Base-by-base conservation (phyloP, 2,329 filamentous ascomycete species). In the Penicillium sp. region DNA sequence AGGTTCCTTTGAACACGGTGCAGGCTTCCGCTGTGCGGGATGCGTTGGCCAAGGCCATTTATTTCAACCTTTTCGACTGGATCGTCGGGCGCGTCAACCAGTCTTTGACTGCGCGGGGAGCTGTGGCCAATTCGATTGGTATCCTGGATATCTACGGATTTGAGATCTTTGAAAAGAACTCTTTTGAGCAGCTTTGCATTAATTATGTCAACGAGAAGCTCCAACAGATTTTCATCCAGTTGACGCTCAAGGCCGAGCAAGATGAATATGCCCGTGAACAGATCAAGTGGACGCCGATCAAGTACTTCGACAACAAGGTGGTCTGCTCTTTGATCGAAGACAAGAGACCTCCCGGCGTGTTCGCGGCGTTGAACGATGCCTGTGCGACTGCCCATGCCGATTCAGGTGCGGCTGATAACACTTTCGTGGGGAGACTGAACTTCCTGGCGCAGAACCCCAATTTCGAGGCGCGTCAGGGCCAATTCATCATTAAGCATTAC, bases 151-250 rank as follows among this genome's bases (percentile, higher is more conserved):
- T 98, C 58, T 98, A 98, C 67, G 93, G 93, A 2, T 98, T 98
- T 64, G 93, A 98, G 67, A 98, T 98, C 58, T 98, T 98, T 59
- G 93, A 98, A 67, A 93, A 91, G 74, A 98, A 98, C 75, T 96
- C 88, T 56, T 98, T 98, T 63, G 93, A 98, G 69, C 93, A 98
- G 71, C 81, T 98, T 6, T 98, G 93, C 73, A 98, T 98, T 78
- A 98, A 98, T 75, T 98, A 97, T 65, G 94, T 97, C 65, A 98
- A 98, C 70, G 93, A 98, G 73, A 98, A 98, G 72, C 76, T 98
- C 49, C 93, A 98, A 71, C 93, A 98, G 66, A 97, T 98, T 62
- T 98, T 98, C 67, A 98, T 98, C 59, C 93, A 98, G 70, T 76
- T 98, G 60, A 98, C 93, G 0, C 72, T 98, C 53, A 95, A 95